Evolutionary conservation across 257 asterid species (phyloP).

Genomic region (Solanum sitiens): DNA sequence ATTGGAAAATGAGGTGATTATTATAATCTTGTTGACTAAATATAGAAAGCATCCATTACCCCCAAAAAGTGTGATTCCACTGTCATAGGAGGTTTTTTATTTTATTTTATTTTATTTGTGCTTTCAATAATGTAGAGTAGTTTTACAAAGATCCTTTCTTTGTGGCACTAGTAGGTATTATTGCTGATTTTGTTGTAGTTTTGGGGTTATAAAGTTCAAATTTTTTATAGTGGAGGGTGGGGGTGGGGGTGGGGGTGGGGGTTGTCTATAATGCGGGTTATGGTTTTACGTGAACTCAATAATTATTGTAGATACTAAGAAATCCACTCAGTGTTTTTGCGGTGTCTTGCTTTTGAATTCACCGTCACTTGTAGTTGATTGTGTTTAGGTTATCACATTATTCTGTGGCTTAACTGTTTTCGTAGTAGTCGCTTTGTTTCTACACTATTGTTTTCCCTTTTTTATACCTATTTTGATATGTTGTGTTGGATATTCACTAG

Average conservation of each 20-base stretch:
- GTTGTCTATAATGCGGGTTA: background rate
- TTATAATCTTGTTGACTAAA: conserved; percentile 33
- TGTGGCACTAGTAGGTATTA: background rate
- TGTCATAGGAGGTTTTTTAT: background rate
- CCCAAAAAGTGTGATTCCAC: background rate
- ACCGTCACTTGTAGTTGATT: background rate
- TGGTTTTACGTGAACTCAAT: background rate
- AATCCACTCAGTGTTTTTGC: background rate
- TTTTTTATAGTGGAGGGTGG: background rate
- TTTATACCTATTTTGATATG: background rate
- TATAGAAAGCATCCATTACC: conserved; percentile 15
- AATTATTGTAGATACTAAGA: background rate
- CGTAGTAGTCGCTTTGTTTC: background rate
- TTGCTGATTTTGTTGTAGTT: background rate
- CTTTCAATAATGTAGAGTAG: background rate
- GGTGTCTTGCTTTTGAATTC: background rate
- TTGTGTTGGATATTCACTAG: too few relatives aligned
- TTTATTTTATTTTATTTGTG: background rate
- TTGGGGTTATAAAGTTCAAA: background rate
- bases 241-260: background rate
- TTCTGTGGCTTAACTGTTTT: background rate
- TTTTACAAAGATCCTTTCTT: conserved; percentile 9
- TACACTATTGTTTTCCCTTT: background rate
- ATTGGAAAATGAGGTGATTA: conserved; percentile 14
- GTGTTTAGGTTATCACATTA: background rate